A percentile compares a stretch with the other conserved stretches of the same genome.
phyloP scores from a whole-genome alignment of 2,329 filamentous ascomycete species.

The Thelonectria rubi region DNA sequence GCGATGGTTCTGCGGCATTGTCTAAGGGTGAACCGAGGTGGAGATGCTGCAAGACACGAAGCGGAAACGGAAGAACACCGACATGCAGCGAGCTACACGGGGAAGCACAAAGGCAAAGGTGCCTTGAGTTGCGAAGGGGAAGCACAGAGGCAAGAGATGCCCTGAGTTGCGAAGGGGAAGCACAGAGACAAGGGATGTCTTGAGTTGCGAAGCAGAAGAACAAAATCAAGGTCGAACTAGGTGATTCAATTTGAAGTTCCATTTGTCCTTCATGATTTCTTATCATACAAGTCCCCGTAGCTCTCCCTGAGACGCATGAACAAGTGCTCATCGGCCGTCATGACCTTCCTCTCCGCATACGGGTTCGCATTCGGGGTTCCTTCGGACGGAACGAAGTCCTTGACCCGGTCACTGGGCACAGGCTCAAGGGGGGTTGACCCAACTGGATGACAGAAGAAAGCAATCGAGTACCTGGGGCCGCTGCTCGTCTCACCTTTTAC shows the following conservation, averaged over 20 bases:
- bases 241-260: background rate
- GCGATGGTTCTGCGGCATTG: constrained; percentile 55
- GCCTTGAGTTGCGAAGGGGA: no score
- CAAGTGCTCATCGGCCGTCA: constrained; percentile 72
- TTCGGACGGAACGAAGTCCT: constrained; percentile 48
- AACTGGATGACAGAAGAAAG: constrained; percentile 74
- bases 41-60: background rate
- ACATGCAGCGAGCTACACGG: no score
- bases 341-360: constrained; percentile 61
- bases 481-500: constrained; percentile 57
- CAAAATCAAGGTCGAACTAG: background rate
- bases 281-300: constrained; percentile 64
- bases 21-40: constrained; percentile 38
- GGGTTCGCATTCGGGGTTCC: constrained; percentile 52
- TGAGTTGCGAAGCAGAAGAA: background rate
- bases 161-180: background rate
- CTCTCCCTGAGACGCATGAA: constrained; percentile 67
- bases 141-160: no score
- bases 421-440: constrained; percentile 61
- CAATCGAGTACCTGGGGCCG: constrained; percentile 70
- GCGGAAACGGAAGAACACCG: no score
- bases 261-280: constrained; percentile 41
- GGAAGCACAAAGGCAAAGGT: no score
- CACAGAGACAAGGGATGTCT: background rate
- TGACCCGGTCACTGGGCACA: constrained; percentile 69